Evolutionary conservation across 176 grass and related monocot species (phyloP), one percentile per base, ranked within the genome.

Genomic region (Poa annua): DNA sequence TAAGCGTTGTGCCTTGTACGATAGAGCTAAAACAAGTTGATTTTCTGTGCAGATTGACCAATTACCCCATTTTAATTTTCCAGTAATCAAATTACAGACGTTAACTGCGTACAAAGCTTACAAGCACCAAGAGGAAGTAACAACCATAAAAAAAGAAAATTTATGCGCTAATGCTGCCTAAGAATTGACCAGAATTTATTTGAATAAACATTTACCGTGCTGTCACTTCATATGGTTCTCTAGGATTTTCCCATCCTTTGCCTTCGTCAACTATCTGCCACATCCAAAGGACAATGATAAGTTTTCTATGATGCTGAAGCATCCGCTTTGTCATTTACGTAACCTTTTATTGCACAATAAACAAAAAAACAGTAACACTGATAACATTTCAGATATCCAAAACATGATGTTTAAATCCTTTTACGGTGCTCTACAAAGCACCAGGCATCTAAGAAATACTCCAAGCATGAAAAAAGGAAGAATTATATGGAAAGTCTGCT

Each of bases 171-270:
- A 62, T 69, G 66, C 29, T 81, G 22, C 14, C 15, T 66, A 83
- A 41, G 41, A 8, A 81, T 16, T 16, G 6, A 47, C 17, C 65
- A 47, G 26, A 49, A 74, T 42, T 36, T 8, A 54, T 54, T 55
- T 78, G 20, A 71, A 67, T 65, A 68, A 75, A 67, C 51, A 75
- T 81, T 89, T 86, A 93, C 96, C 85, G 33, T 82, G 90, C 87
- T 83, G 89, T 93, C 49, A 98, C 87, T 95, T 98, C 96, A 87
- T 95, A 98, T 77, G 90, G 96, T 82, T 87, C 92, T 89, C 96
- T 98, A 75, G 96, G 96, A 86, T 85, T 88, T 89, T 98, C 96
- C 96, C 96, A 98, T 83, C 96, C 92, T 85, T 90, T 81, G 52
- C 96, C 96, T 90, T 98, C 96, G 73, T 74, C 80, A 83, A 91